A percentile compares a stretch with the other conserved stretches of the same genome.
These are phyloP conservation scores for Naegleria gruberi DNA, from an alignment of 208 protist species.

Conservation along the genomic window DNA sequence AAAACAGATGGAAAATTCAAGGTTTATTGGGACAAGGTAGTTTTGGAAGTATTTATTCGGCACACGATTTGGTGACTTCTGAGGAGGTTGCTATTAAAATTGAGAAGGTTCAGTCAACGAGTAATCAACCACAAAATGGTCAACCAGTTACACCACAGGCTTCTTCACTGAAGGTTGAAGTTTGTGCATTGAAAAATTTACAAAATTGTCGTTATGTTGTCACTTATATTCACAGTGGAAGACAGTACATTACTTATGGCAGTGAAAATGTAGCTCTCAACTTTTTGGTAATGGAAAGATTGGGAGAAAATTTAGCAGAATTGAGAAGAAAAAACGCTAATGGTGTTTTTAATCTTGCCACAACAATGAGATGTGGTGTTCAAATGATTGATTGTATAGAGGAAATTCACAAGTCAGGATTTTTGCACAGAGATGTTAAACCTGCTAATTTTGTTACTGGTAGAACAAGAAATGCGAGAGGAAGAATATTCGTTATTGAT, in stretches of 20 bases:
- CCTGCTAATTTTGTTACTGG: conserved; percentile 92
- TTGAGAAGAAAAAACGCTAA: conserved; percentile 61
- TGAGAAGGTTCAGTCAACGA: conserved; percentile 70
- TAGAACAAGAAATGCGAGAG: conserved; percentile 22
- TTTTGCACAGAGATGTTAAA: conserved; percentile 94
- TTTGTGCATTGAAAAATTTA: conserved; percentile 36
- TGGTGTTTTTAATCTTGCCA: conserved; percentile 77
- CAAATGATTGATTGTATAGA: conserved; percentile 87
- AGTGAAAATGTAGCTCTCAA: conserved; percentile 52
- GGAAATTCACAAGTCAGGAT: conserved; percentile 82
- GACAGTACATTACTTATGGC: conserved; percentile 32
- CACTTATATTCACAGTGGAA: conserved; percentile 81
- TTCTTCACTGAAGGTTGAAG: neutral
- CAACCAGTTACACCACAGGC: neutral
- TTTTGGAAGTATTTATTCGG: conserved; percentile 33
- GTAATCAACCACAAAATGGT: conserved; percentile 78
- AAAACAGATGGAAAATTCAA: neutral
- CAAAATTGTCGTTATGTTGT: conserved; percentile 81
- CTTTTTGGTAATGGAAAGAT: conserved; percentile 92
- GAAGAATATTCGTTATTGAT: conserved; percentile 79
- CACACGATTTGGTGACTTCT: conserved; percentile 40
- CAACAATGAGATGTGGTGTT: conserved; percentile 77
- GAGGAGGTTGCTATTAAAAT: conserved; percentile 84
- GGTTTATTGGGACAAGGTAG: neutral
- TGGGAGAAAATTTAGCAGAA: conserved; percentile 91